These are phyloP conservation scores for Xylaria cubensis DNA, from an alignment of 495 filamentous ascomycete species.

Conservation along the genomic window DNA sequence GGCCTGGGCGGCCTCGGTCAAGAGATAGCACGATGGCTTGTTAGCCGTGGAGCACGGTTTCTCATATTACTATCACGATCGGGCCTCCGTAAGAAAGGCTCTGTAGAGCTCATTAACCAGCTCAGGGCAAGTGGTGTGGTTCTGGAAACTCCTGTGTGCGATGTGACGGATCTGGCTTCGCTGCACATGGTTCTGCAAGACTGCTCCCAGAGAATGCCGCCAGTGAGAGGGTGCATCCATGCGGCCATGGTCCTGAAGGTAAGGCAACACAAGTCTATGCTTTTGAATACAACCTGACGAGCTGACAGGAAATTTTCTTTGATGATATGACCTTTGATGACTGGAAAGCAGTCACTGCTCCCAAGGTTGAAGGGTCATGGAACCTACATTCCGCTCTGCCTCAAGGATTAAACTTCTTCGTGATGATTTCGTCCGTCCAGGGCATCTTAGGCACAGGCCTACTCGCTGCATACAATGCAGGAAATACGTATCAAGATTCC, in stretches of 20 bases:
- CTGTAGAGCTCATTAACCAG: conserved; percentile 26
- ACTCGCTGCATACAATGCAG: conserved; percentile 64
- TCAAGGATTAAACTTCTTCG: conserved; percentile 62
- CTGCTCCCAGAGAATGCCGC: conserved; percentile 44
- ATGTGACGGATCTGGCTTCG: conserved; percentile 37
- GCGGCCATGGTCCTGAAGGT: conserved; percentile 48
- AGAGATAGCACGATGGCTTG: conserved; percentile 56
- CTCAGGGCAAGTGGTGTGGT: conserved; percentile 28
- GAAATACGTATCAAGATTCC: conserved; percentile 62
- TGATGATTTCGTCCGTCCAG: conserved; percentile 58
- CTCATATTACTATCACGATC: conserved; percentile 59
- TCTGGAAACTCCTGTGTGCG: conserved; percentile 39
- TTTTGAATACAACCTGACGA: conserved; percentile 31
- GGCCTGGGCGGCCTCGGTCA: conserved; percentile 62
- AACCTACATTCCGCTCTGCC: conserved; percentile 54
- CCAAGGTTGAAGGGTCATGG: conserved; percentile 53
- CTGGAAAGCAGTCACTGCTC: conserved; percentile 44
- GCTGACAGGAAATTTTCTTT: conserved; percentile 51
- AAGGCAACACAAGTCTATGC: conserved; percentile 22
- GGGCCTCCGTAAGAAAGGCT: conserved; percentile 33
- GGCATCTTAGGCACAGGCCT: conserved; percentile 55
- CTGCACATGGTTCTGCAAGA: conserved; percentile 23
- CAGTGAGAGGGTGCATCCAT: conserved; percentile 57
- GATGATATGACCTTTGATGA: conserved; percentile 51
- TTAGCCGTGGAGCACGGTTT: conserved; percentile 54